Conservation (phyloP, 2,329 filamentous ascomycete species). For the Xylariaceae sp. region DNA sequence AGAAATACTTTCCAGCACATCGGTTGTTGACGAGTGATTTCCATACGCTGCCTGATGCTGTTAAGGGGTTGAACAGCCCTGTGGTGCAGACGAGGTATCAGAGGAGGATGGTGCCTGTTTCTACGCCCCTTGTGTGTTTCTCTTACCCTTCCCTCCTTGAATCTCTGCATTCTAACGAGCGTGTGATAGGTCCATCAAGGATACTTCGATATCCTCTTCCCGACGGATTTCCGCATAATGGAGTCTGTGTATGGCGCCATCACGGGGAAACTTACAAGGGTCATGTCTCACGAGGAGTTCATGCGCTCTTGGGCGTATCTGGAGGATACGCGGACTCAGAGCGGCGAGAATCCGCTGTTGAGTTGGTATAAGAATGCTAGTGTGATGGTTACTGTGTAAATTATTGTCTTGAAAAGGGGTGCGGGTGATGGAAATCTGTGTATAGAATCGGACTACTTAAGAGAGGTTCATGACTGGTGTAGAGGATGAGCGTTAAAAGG, state of each 20-base stretch:
- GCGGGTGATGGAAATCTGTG: no score
- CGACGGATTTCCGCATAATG: slow-evolving; percentile 88
- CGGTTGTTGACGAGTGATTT: slow-evolving; percentile 89
- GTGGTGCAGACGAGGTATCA: slow-evolving; percentile 95
- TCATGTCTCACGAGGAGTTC: slow-evolving; percentile 86
- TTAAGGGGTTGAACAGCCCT: slow-evolving; percentile 83
- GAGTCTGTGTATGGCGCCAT: slow-evolving; percentile 90
- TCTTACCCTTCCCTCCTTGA: neutral
- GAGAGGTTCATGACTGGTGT: no score
- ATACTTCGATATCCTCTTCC: slow-evolving; percentile 98
- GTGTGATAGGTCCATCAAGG: slow-evolving; percentile 80
- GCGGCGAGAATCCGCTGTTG: slow-evolving; percentile 89
- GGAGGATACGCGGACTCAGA: slow-evolving; percentile 83
- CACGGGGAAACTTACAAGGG: slow-evolving; percentile 85
- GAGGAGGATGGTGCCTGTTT: slow-evolving; percentile 81
- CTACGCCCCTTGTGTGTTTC: slow-evolving; percentile 76
- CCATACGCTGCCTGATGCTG: slow-evolving; percentile 76
- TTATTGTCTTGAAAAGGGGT: no score
- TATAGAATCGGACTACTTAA: no score
- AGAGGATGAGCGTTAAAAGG: no score
- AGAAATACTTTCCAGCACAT: slow-evolving; percentile 85
- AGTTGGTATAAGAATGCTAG: slow-evolving; percentile 95
- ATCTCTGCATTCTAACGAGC: neutral
- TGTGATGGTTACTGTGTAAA: slow-evolving; percentile 60
- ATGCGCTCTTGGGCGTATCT: slow-evolving; percentile 85